Evolutionary conservation across 352 stramenopile genomes (phyloP).

Genomic region (Pythium diclinum): DNA sequence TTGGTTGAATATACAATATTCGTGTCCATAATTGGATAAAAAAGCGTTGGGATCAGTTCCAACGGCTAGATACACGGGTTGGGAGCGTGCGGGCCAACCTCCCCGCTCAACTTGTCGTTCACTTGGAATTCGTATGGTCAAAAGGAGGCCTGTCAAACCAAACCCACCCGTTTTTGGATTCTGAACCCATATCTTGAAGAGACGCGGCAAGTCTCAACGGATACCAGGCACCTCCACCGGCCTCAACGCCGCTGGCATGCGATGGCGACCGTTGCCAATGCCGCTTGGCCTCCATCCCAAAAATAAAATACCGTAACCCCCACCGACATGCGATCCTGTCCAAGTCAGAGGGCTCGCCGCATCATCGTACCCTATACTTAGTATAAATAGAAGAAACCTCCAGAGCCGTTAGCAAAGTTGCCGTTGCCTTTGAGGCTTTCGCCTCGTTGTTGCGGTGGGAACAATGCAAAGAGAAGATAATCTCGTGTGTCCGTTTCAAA

Average conservation of each 20-base stretch:
- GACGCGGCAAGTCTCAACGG: conserved; percentile 1
- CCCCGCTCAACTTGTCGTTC: too few species aligned
- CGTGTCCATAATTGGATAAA: background rate
- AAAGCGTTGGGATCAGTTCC: background rate
- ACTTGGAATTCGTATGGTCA: too few species aligned
- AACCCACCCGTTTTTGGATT: background rate
- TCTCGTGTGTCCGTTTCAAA: background rate
- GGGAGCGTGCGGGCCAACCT: too few species aligned
- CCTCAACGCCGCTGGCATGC: background rate
- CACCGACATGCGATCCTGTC: background rate
- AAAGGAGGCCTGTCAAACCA: background rate
- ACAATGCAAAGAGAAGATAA: background rate
- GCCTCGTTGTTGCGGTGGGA: background rate
- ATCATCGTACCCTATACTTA: background rate
- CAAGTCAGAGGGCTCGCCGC: background rate
- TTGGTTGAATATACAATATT: too few species aligned
- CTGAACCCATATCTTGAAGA: conserved; percentile 18
- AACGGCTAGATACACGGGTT: too few species aligned
- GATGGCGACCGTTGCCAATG: background rate
- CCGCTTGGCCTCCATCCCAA: background rate
- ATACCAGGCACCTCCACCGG: background rate
- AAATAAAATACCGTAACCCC: conserved; percentile 9
- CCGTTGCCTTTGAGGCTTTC: background rate
- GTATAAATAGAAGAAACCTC: background rate
- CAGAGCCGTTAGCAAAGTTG: background rate